Evolutionary conservation across 148 eudicot genomes (phyloP).

Genomic region (Diospyros kaki): DNA sequence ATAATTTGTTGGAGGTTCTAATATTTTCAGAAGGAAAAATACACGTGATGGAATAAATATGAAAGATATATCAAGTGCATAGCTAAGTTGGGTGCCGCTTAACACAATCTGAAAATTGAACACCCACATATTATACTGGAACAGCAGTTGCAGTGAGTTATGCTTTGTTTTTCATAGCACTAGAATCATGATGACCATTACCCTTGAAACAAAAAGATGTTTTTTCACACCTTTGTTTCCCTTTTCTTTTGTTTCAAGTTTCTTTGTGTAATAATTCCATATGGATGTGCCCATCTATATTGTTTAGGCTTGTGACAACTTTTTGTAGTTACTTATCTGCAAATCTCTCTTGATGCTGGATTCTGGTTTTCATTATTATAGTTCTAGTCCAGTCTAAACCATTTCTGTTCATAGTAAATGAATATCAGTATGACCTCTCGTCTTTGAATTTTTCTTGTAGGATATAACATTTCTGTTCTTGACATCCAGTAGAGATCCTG

Average conservation of each 20-base stretch:
- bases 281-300: neutral
- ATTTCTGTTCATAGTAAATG: neutral
- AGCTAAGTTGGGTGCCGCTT: neutral
- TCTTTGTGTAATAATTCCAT: neutral
- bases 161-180: neutral
- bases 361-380: too few relatives aligned
- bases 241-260: neutral
- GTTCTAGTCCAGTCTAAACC: too few relatives aligned
- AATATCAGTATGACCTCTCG: neutral
- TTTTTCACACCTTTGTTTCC: neutral
- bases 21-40: neutral
- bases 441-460: conserved; percentile 32
- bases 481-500: conserved; percentile 94
- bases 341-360: neutral
- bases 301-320: neutral
- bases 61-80: neutral
- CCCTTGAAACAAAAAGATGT: conserved; percentile 1
- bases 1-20: neutral
- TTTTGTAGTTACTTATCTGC: too few relatives aligned
- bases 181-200: neutral
- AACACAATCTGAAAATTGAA: neutral
- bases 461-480: conserved; percentile 69
- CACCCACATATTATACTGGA: neutral
- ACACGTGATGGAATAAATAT: neutral
- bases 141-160: neutral